Evolutionary conservation across 2,329 filamentous ascomycete species (phyloP), one percentile per base, ranked within the genome.

Genomic region (Ceratocystis lukuohia): DNA sequence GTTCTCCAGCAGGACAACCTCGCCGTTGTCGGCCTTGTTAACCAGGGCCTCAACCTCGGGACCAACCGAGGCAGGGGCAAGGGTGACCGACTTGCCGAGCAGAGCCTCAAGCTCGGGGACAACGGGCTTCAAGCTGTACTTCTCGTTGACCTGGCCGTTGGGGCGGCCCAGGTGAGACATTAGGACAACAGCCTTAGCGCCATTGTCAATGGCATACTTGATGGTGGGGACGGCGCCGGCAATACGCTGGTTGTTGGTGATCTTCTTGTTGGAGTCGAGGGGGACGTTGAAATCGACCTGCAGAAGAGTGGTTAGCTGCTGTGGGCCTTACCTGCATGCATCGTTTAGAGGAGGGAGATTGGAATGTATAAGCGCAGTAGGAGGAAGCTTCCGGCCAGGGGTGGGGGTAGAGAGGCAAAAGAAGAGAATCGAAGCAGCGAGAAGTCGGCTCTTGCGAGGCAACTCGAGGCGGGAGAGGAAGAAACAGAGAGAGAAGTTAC

Each of bases 231-330:
- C 80, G 74, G 94, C 94, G 75, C 94, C 95, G 74, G 91, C 92
- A 74, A 99, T 99, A 78, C 94, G 92, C 82, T 99, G 94, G 80
- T 88, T 91, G 85, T 99, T 99, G 77, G 94, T 97, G 77, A 99
- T 85, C 67, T 95, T 92, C 81, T 91, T 95, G 76, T 94, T 82
- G 72, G 82, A 84, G 76, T 99, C 91, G 74, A 99, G 91, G 70
- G 94, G 94, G 67, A 99, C 95, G 80, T 99, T 99, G 87, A 99
- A 99, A 85, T 99, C 94, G 77, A 99, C 93, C 92, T 96, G 10
- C 53, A 20, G 62, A 61, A 28, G 41, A 37, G 28, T 57, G 7
- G 15, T 66, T 66, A 28, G 25, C 48, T 15, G 25, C 59, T 63
- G 45, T 62, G 28, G 44, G 33, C 46, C 41, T 44, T 22, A 28